Conservation (phyloP, 208 protist species). For the Leishmania martiniquensis region DNA sequence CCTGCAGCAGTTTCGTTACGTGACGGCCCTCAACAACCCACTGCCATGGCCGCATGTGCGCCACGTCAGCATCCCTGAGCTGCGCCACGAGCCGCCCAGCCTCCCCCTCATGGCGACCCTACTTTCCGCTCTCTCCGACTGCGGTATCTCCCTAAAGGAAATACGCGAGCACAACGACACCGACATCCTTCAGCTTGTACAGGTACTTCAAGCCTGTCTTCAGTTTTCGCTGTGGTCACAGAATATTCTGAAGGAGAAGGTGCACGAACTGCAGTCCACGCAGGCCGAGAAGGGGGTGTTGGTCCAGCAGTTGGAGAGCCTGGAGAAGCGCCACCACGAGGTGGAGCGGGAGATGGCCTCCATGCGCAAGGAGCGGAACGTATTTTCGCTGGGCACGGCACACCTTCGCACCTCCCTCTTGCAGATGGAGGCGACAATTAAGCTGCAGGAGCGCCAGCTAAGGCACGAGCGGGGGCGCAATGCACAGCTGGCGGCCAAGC, state of each 20-base stretch:
- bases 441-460: constrained; percentile 59
- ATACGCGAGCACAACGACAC: constrained; percentile 42
- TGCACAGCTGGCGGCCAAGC: constrained; percentile 29
- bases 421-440: constrained; percentile 49
- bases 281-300: constrained; percentile 47
- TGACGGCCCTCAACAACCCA: constrained; percentile 15
- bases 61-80: constrained; percentile 46
- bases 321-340: constrained; percentile 44
- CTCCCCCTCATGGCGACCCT: constrained; percentile 75
- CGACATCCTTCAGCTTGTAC: constrained; percentile 72
- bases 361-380: constrained; percentile 55
- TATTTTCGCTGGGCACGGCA: constrained; percentile 36
- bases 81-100: constrained; percentile 55
- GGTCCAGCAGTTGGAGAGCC: constrained; percentile 44
- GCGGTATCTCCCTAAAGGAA: constrained; percentile 32
- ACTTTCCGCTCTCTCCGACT: constrained; percentile 43
- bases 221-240: constrained; percentile 90
- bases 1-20: constrained; percentile 61
- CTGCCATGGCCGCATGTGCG: constrained; percentile 69
- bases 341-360: constrained; percentile 30
- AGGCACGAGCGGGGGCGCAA: constrained; percentile 46
- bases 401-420: constrained; percentile 44
- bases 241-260: constrained; percentile 67
- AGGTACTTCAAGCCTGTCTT: constrained; percentile 65
- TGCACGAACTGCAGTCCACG: constrained; percentile 51